Evolutionary conservation across 441 rosid species (phyloP), one percentile per base, ranked within the genome.

Genomic region (Eutrema salsugineum): DNA sequence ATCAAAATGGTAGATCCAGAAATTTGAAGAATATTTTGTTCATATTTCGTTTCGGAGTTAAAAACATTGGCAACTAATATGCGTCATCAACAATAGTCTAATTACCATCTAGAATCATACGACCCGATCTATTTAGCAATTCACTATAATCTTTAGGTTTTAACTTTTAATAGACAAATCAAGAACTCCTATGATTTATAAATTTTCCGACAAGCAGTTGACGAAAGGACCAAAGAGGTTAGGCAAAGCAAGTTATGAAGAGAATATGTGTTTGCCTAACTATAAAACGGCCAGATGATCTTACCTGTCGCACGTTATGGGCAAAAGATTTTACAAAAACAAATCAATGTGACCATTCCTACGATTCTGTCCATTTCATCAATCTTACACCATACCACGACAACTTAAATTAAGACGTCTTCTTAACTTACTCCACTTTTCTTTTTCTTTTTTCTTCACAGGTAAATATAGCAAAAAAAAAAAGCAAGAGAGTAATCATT

Each of bases 321-420:
- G 59, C 70, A 65, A 43, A 43, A 27, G 11, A 51, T 51, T 14
- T 14, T 27, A 28, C 2, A 51, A 27, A 51, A 11, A 49, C 47
- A 36, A 20, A 48, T 66, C 61, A 57, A 56, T 33, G 72, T 68
- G 65, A 57, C 65, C 56, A 35, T 57, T 57, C 73, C 73, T 46
- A 44, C 11, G 47, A 57, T 57, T 68, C 57, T 46, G 15, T 69
- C 57, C 73, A 69, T 48, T 48, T 69, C 66, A 57, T 30, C 73
- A 57, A 39, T 38, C 19, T 22, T 20, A 35, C 36, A 12, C 44
- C 19, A 64, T 15, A 35, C 1, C 54, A 68, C 38, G 65, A 43
- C 63, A 56, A 32, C 22, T 55, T 30, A 42, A 17, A 68, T 9
- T 38, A 11, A 38, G 56, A 56, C 5, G 27, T 68, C 72, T 43